Base-by-base conservation (phyloP, 345 rosid genomes). In the Rhizophora mangle region DNA sequence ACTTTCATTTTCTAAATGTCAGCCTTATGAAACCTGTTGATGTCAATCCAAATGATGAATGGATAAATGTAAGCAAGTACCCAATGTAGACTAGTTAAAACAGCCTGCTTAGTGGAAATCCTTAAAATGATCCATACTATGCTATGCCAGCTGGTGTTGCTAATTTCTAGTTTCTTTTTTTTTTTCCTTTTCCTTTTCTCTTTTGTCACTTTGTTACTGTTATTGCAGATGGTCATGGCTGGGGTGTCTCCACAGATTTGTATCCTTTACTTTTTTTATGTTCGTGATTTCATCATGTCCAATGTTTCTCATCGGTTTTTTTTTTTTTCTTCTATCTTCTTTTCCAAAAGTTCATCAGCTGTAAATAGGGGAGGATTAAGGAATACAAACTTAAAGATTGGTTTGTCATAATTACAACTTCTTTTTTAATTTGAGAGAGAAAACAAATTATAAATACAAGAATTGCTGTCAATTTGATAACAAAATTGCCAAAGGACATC, bases 11-110 rank as follows among this genome's bases (percentile, higher is more conserved):
- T 58, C 65, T 46, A 13, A 68, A 78, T 74, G 68, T 64, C 88
- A 95, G 99, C 80, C 86, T 79, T 24, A 80, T 92, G 93, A 95
- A 87, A 82, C 89, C 96, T 64, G 85, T 92, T 86, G 96, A 95
- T 69, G 81, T 89, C 82, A 92, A 84, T 77, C 96, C 99, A 73
- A 88, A 85, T 83, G 94, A 95, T 62, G 98, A 95, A 78, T 95
- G 99, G 99, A 74, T 85, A 63, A 92, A 90, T 86, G 99, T 95
- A 90, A 88, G 99, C 43, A 63, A 72, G 34, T 21, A 27, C 62
- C 64, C 39, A 19, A 7, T 62, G 70, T 27, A 36, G 56, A 54
- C 24, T 70, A 51, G 29, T 66, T 19, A 7, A 15, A 49, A 70
- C 37, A 47, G 60, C 29, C 68, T 78, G 47, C 43, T 65, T 68